These are phyloP conservation scores for Sporothrix globosa DNA, from an alignment of 2,329 filamentous ascomycete genomes.

Conservation along the genomic window DNA sequence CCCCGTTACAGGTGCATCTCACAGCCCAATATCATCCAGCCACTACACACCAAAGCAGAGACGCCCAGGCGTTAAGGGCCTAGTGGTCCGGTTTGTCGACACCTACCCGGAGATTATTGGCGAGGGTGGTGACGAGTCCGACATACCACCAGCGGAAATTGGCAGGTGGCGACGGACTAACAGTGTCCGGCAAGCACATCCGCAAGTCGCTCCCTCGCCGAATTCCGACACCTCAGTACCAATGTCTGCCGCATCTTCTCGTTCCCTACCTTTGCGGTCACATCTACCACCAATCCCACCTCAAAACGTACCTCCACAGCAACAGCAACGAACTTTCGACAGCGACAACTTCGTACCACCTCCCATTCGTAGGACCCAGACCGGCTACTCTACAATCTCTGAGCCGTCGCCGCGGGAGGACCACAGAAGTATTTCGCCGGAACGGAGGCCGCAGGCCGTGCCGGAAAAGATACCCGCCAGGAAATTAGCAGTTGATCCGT, in stretches of 20 bases:
- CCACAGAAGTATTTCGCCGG: slow-evolving; percentile 45
- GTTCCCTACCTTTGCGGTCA: slow-evolving; percentile 34
- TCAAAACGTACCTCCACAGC: slow-evolving; percentile 31
- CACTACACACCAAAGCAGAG: slow-evolving; percentile 12
- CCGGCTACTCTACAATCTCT: slow-evolving; percentile 52
- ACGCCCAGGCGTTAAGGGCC: slow-evolving; percentile 58
- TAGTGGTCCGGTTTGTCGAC: slow-evolving; percentile 74
- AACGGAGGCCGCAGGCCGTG: slow-evolving; percentile 51
- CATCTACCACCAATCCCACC: slow-evolving; percentile 39
- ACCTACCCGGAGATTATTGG: slow-evolving; percentile 80
- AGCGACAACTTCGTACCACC: slow-evolving; percentile 54
- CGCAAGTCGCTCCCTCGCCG: slow-evolving; percentile 14
- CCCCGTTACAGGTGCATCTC: slow-evolving; percentile 49
- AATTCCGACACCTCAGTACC: not conserved
- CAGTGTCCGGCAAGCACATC: slow-evolving; percentile 38
- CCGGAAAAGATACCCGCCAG: slow-evolving; percentile 43
- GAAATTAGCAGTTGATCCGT: slow-evolving; percentile 41
- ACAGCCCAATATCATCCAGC: slow-evolving; percentile 47
- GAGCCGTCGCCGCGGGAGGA: slow-evolving; percentile 34
- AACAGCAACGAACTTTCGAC: slow-evolving; percentile 48
- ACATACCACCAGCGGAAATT: slow-evolving; percentile 72
- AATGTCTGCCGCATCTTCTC: slow-evolving; percentile 10
- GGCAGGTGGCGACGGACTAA: slow-evolving; percentile 56
- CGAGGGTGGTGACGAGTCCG: slow-evolving; percentile 85
- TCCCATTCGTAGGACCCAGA: slow-evolving; percentile 61